Conservation (phyloP, 1,284 basidiomycete species). For the Apiotrichum gracile region DNA sequence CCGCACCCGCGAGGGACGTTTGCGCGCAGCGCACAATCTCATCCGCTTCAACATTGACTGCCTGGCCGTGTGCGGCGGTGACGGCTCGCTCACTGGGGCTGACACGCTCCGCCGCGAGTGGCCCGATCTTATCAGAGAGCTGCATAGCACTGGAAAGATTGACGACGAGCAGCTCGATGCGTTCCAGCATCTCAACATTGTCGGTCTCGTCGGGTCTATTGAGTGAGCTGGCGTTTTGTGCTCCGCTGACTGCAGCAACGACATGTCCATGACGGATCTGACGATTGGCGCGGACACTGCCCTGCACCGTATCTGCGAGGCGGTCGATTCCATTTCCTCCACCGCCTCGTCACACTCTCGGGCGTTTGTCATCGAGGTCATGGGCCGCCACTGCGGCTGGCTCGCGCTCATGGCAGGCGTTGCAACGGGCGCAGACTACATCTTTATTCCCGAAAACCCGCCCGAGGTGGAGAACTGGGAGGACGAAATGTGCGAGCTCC, state of each 20-base stretch:
- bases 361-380: conserved; percentile 97
- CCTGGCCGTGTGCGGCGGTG: conserved; percentile 92
- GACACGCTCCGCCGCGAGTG: conserved; percentile 91
- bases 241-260: conserved; percentile 55
- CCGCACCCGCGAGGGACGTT: conserved; percentile 77
- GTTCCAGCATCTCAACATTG: conserved; percentile 85
- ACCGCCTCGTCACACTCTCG: conserved; percentile 93
- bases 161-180: conserved; percentile 62
- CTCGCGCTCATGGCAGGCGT: conserved; percentile 88
- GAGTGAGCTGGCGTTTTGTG: conserved; percentile 51
- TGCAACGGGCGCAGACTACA: conserved; percentile 89
- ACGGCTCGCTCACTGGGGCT: conserved; percentile 92
- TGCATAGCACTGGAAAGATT: conserved; percentile 64
- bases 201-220: conserved; percentile 94
- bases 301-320: conserved; percentile 91
- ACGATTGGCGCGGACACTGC: conserved; percentile 96
- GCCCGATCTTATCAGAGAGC: conserved; percentile 70
- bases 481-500: conserved; percentile 81
- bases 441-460: conserved; percentile 93
- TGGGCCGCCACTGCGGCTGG: conserved; percentile 99
- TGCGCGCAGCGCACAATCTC: conserved; percentile 80
- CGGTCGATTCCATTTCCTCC: conserved; percentile 96
- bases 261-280: conserved; percentile 95
- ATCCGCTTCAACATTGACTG: conserved; percentile 96
- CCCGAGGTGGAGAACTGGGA: conserved; percentile 78